phyloP scores from a whole-genome alignment of 2,329 filamentous ascomycete genomes.

The Xylariaceae sp. region DNA sequence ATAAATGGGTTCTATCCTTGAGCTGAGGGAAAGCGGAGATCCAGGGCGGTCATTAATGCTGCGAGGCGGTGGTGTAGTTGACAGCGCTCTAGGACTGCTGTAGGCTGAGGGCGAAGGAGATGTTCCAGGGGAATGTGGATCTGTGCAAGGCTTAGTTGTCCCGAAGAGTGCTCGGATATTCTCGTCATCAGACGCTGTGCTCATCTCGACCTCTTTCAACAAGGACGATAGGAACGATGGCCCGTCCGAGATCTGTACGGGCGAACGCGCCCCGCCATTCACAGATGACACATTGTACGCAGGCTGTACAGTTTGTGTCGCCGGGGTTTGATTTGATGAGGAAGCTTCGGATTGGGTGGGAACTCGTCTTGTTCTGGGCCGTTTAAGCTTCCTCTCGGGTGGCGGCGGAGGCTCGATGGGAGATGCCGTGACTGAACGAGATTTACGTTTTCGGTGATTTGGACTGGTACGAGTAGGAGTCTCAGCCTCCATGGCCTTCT shows the following conservation, averaged over 20 bases:
- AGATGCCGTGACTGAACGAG: conserved; percentile 71
- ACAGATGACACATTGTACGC: conserved; percentile 15
- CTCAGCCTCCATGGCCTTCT: conserved; percentile 77
- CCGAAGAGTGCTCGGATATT: conserved; percentile 49
- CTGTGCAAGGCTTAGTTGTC: conserved; percentile 40
- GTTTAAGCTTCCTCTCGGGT: conserved; percentile 83
- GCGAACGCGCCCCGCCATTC: conserved; percentile 26
- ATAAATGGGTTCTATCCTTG: conserved; percentile 74
- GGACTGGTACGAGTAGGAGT: conserved; percentile 49
- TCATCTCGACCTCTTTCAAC: conserved; percentile 83
- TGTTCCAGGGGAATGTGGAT: conserved; percentile 67
- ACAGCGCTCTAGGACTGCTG: conserved; percentile 71
- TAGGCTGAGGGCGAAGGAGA: conserved; percentile 69
- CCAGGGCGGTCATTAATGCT: conserved; percentile 66
- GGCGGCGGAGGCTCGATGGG: conserved; percentile 71
- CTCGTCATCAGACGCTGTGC: conserved; percentile 64
- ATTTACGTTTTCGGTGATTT: conserved; percentile 74
- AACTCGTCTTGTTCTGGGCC: conserved; percentile 78
- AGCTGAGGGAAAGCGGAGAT: conserved; percentile 70
- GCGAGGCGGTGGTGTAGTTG: conserved; percentile 72
- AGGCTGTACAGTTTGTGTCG: conserved; percentile 28
- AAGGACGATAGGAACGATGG: conserved; percentile 87
- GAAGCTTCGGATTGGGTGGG: conserved; percentile 56
- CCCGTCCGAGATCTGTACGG: conserved; percentile 46
- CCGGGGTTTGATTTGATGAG: conserved; percentile 41